These are phyloP conservation scores for Breviolum minutum DNA, from an alignment of 73 alveolate genomes.

Conservation along the genomic window DNA sequence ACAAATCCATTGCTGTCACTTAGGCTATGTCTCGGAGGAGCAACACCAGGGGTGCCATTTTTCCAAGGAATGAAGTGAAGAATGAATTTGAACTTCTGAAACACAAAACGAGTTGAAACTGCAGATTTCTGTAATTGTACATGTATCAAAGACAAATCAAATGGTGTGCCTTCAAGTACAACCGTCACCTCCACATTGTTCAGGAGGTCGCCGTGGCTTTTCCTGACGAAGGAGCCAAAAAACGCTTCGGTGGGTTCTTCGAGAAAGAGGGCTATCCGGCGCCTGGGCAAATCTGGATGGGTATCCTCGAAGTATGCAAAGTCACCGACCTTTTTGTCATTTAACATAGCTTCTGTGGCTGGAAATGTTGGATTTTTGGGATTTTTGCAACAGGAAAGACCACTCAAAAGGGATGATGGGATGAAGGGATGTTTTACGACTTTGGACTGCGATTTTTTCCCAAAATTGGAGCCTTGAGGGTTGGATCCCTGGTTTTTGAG, in stretches of 20 bases:
- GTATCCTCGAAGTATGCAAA: not conserved
- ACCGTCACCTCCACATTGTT: too few species aligned
- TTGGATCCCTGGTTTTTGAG: too few species aligned
- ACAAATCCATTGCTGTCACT: not conserved
- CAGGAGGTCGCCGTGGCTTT: constrained; percentile 88
- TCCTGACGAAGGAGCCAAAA: constrained; percentile 93
- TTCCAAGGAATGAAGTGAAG: not conserved
- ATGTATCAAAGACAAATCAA: too few species aligned
- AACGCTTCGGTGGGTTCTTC: constrained; percentile 82
- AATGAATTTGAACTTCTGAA: not conserved
- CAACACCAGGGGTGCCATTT: too few species aligned
- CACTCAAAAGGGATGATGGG: too few species aligned
- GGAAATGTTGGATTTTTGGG: not conserved
- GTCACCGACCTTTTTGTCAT: not conserved
- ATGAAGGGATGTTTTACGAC: too few species aligned
- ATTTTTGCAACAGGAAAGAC: too few species aligned
- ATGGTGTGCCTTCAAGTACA: too few species aligned
- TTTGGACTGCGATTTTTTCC: too few species aligned
- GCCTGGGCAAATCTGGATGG: not conserved
- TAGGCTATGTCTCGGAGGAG: constrained; percentile 22
- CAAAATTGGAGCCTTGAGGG: too few species aligned
- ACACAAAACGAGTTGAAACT: not conserved
- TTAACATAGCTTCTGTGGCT: too few species aligned
- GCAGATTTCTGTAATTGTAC: not conserved
- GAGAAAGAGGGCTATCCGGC: constrained; percentile 66